phyloP scores from a whole-genome alignment of 805 yeast genomes.

The Geotrichum ghanense region DNA sequence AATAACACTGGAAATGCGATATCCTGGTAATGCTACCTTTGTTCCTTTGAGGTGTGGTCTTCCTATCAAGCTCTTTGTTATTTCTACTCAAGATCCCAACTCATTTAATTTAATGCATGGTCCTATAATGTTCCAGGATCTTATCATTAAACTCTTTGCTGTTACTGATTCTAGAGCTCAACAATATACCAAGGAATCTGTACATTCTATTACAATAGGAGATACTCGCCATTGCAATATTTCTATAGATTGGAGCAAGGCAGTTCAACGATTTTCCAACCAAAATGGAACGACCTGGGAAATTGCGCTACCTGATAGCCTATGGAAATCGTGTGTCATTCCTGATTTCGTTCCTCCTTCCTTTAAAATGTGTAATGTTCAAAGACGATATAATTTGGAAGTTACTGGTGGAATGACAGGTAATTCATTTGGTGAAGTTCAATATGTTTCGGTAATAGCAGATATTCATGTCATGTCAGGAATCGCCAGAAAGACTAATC shows the following conservation, averaged over 20 bases:
- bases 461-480: constrained; percentile 14
- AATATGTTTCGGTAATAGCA: constrained; percentile 11
- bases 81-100: constrained; percentile 13
- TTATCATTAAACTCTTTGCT: constrained; percentile 26
- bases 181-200: constrained; percentile 11
- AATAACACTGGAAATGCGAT: constrained; percentile 36
- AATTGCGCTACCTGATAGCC: constrained; percentile 8
- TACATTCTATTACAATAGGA: constrained; percentile 14
- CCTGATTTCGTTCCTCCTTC: constrained; percentile 43
- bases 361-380: constrained; percentile 45
- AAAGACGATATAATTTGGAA: constrained; percentile 32
- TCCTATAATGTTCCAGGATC: constrained; percentile 32
- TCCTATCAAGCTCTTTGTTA: constrained; percentile 5
- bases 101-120: constrained; percentile 33
- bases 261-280: neutral
- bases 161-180: constrained; percentile 23
- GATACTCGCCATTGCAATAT: constrained; percentile 15
- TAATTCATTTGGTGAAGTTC: constrained; percentile 4
- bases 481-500: neutral
- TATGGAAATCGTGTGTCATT: constrained; percentile 31
- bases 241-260: constrained; percentile 3
- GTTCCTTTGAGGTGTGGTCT: constrained; percentile 29
- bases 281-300: constrained; percentile 10
- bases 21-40: constrained; percentile 36
- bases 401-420: constrained; percentile 24